Conservation (phyloP, 129 eudicot species). For the Glebionis coronaria region DNA sequence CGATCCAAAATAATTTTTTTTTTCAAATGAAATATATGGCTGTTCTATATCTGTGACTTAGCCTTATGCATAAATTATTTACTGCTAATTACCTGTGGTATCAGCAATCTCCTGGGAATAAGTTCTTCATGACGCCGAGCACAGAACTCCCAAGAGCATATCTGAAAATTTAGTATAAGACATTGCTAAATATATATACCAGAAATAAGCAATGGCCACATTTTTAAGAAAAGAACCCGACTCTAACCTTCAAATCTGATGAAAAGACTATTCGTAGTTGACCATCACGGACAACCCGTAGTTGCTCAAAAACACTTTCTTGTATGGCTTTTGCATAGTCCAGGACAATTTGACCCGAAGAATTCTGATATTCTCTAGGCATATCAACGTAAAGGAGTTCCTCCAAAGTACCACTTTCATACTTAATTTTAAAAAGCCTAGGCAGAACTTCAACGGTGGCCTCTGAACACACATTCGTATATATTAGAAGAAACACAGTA, state of each 20-base stretch:
- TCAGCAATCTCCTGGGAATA: constrained; percentile 83
- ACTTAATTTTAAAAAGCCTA: constrained; percentile 91
- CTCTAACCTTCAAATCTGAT: constrained; percentile 79
- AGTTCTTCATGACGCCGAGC: constrained; percentile 98
- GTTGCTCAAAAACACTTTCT: constrained; percentile 98
- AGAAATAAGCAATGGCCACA: not conserved
- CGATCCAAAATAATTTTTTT: not conserved
- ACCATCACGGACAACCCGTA: constrained; percentile 98
- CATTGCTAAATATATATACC: constrained; percentile 4
- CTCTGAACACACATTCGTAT: constrained; percentile 46
- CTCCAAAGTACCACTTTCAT: constrained; percentile 95
- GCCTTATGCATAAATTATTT: not conserved
- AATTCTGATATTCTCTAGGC: constrained; percentile 91
- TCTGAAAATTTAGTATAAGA: constrained; percentile 36
- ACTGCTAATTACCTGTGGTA: constrained; percentile 67
- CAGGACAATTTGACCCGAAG: constrained; percentile 93
- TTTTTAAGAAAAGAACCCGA: not conserved
- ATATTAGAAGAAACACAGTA: constrained; percentile 19
- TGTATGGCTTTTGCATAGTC: constrained; percentile 99
- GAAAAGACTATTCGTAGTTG: constrained; percentile 90
- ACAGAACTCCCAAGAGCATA: constrained; percentile 99
- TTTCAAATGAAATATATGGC: not conserved
- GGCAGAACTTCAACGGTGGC: constrained; percentile 98
- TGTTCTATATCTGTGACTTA: not conserved
- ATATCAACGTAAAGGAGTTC: constrained; percentile 96